These are phyloP conservation scores for Penicillium decumbens DNA, from an alignment of 2,329 filamentous ascomycete genomes.

Conservation along the genomic window DNA sequence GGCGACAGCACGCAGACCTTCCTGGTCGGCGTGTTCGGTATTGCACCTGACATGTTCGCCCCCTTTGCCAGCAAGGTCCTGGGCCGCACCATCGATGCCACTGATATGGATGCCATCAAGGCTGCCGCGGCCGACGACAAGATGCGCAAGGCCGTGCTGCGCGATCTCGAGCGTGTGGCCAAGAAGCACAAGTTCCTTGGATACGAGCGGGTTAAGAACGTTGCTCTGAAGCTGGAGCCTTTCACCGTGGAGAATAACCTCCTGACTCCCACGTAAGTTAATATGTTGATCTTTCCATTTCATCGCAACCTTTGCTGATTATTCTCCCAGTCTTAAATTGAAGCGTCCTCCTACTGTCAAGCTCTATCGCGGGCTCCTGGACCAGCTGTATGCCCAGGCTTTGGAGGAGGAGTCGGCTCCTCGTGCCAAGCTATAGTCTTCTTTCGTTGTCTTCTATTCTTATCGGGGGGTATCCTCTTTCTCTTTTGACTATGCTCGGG, in stretches of 20 bases:
- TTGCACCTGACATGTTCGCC: constrained; percentile 80
- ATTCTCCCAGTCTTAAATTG: constrained; percentile 57
- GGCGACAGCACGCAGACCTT: constrained; percentile 78
- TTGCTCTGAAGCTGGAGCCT: constrained; percentile 74
- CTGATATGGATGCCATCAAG: constrained; percentile 64
- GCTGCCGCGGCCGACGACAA: constrained; percentile 63
- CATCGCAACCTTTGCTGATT: constrained; percentile 16
- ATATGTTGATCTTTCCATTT: constrained; percentile 32
- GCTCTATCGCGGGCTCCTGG: constrained; percentile 54
- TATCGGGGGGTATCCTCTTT: background rate
- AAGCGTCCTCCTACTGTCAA: constrained; percentile 66
- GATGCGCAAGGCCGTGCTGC: constrained; percentile 69
- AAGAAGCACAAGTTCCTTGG: constrained; percentile 85
- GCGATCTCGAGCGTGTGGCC: constrained; percentile 71
- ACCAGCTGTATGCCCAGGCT: constrained; percentile 58
- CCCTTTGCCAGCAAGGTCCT: constrained; percentile 73
- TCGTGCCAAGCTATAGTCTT: constrained; percentile 39
- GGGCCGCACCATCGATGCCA: constrained; percentile 59
- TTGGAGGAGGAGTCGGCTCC: constrained; percentile 36
- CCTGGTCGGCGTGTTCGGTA: constrained; percentile 80
- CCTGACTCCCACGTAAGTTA: constrained; percentile 47
- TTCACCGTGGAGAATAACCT: constrained; percentile 92
- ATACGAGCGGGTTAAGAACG: constrained; percentile 75
- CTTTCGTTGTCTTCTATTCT: constrained; percentile 1
- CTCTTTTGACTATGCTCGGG: background rate